Evolutionary conservation across 2,329 filamentous ascomycete genomes (phyloP), one percentile per base, ranked within the genome.

Genomic region (Didymella sp.): DNA sequence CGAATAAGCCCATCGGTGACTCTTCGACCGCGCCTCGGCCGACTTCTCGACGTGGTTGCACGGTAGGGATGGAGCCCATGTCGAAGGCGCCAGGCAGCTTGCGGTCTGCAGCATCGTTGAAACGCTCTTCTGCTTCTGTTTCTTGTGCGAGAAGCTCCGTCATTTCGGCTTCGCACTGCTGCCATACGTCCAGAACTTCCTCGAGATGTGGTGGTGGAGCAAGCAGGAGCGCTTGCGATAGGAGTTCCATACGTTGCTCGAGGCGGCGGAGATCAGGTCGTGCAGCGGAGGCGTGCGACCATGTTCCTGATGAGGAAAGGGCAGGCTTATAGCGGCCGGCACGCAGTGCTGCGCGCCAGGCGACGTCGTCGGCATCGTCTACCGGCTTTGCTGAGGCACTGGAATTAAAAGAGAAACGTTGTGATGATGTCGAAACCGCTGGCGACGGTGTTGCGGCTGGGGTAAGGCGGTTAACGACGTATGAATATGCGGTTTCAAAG

Each of bases 401-500:
- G 8, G 54, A 57, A 13, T 67, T 60, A 59, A 56, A 73, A 2
- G 41, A 69, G 42, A 68, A 71, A 19, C 50, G 49, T 7, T 66
- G 62, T 6, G 69, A 67, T 5, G 67, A 62, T 2, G 45, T 60
- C n/a, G 72, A 66, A 12, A 62, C 56, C 21, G 66, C 60, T 24
- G 67, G 67, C 1, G 69, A 64, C 4, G 62, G 60, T 4, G 58
- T 49, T 13, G 73, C 76, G 2, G 71, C 70, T 25, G 57, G 59
- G 25, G 76, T 68, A 0, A 95, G 80, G 21, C 89, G 85, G 69
- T 87, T 92, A 43, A 91, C 84, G 1, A 93, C 88, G 69, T 91
- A 94, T 0, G 90, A 93, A 73, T 94, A 95, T 11, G 91, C 91
- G 0, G 91, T 95, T 71, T 96, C 91, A 59, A 95, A 95, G 71